phyloP scores from a whole-genome alignment of 2,329 filamentous ascomycete species.

The Bipolaris sorokiniana region DNA sequence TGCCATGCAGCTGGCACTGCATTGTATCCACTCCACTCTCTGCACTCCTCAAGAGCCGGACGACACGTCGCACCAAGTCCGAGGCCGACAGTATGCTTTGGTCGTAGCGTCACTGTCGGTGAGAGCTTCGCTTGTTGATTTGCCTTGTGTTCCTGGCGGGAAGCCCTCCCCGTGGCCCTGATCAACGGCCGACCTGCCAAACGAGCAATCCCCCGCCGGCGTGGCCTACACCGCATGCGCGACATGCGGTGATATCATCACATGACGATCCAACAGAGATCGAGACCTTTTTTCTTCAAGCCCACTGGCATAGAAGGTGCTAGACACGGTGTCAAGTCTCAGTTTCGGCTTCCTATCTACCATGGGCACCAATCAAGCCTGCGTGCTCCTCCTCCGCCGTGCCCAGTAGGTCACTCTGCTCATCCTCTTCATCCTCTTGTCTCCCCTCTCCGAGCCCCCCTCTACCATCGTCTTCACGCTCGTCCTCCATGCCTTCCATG shows the following conservation, averaged over 20 bases:
- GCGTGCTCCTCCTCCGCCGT: conserved; percentile 32
- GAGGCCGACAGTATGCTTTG: conserved; percentile 1
- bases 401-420: conserved; percentile 50
- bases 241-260: conserved; percentile 4
- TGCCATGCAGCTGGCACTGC: conserved; percentile 14
- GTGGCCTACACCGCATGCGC: conserved; percentile 6
- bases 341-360: conserved; percentile 10
- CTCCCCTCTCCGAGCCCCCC: conserved; percentile 46
- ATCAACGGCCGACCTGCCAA: conserved; percentile 12
- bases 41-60: conserved; percentile 1
- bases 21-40: conserved; percentile 6
- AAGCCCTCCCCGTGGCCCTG: not conserved
- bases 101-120: conserved; percentile 10
- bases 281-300: not conserved
- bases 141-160: conserved; percentile 3
- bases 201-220: conserved; percentile 3
- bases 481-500: conserved; percentile 65
- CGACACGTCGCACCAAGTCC: conserved; percentile 4
- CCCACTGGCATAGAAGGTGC: not conserved
- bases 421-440: conserved; percentile 38
- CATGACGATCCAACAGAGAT: not conserved
- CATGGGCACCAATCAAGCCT: conserved; percentile 23
- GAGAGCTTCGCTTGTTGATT: conserved; percentile 4
- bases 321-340: conserved; percentile 7
- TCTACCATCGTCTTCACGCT: conserved; percentile 34